Evolutionary conservation across 345 rosid genomes (phyloP).

Genomic region (Gossypium turneri): DNA sequence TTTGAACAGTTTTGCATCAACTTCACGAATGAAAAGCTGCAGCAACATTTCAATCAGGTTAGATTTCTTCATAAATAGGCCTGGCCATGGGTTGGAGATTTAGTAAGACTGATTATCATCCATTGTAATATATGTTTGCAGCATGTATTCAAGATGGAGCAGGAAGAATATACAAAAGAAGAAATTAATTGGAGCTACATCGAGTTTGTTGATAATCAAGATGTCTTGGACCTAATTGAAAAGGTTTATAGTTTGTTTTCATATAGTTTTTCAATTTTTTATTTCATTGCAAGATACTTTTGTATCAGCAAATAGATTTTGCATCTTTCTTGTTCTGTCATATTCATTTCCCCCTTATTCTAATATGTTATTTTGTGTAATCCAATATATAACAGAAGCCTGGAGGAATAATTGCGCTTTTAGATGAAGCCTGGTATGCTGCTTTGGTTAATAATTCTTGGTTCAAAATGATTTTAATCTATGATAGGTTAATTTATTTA

Average conservation of each 20-base stretch:
- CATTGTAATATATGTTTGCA: constrained; percentile 28
- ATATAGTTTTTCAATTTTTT: background rate
- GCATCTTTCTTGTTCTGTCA: background rate
- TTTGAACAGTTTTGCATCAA: constrained; percentile 83
- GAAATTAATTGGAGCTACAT: constrained; percentile 78
- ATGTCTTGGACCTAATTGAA: constrained; percentile 70
- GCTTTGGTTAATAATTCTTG: constrained; percentile 11
- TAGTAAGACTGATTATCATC: background rate
- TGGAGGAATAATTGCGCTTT: constrained; percentile 70
- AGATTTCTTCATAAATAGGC: background rate
- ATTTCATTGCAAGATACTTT: background rate
- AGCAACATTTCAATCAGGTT: constrained; percentile 81
- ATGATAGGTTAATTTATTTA: background rate
- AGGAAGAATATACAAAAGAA: constrained; percentile 65
- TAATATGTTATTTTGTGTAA: background rate
- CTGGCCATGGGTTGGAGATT: constrained; percentile 6
- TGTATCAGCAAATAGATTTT: background rate
- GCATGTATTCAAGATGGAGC: constrained; percentile 85
- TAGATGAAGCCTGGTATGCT: constrained; percentile 75
- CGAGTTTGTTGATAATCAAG: constrained; percentile 75
- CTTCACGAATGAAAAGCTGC: constrained; percentile 75
- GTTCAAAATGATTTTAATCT: constrained; percentile 11
- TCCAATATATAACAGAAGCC: constrained; percentile 54
- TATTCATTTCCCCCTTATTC: background rate
- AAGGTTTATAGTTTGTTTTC: constrained; percentile 34